phyloP scores from a whole-genome alignment of 306 rosid species.

The Purshia tridentata region DNA sequence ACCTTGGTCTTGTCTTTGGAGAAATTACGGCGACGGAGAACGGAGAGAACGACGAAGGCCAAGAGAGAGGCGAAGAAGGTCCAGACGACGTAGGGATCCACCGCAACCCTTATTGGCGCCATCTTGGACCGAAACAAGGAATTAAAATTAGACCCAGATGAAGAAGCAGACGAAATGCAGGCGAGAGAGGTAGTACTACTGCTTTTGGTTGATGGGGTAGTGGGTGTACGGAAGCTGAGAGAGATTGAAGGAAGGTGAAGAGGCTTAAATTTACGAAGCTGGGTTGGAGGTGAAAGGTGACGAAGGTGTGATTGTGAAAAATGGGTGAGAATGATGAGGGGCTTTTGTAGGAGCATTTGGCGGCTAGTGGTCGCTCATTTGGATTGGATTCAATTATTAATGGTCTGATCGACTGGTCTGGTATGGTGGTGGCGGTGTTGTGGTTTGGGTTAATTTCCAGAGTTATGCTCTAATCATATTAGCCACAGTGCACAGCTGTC shows the following conservation, averaged over 20 bases:
- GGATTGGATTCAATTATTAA: neutral
- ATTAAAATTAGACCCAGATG: constrained; percentile 3
- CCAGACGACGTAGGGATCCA: constrained; percentile 27
- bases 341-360: neutral
- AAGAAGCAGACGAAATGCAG: constrained; percentile 6
- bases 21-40: constrained; percentile 21
- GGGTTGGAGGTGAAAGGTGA: constrained; percentile 3
- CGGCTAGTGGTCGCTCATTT: too few relatives aligned
- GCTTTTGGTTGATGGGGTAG: neutral
- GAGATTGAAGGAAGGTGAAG: neutral
- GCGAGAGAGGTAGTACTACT: neutral
- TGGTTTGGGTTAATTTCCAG: neutral
- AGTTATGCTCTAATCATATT: neutral
- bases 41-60: constrained; percentile 26
- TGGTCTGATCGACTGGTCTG: neutral
- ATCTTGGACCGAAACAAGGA: neutral
- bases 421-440: neutral
- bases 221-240: constrained; percentile 8
- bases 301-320: neutral
- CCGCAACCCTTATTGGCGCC: neutral
- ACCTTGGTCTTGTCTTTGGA: neutral
- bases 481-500: too few relatives aligned
- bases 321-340: neutral
- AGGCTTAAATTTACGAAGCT: too few relatives aligned
- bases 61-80: constrained; percentile 29